Base-by-base conservation (phyloP, 495 filamentous ascomycete species). In the Staphylotrichum tortipilum region DNA sequence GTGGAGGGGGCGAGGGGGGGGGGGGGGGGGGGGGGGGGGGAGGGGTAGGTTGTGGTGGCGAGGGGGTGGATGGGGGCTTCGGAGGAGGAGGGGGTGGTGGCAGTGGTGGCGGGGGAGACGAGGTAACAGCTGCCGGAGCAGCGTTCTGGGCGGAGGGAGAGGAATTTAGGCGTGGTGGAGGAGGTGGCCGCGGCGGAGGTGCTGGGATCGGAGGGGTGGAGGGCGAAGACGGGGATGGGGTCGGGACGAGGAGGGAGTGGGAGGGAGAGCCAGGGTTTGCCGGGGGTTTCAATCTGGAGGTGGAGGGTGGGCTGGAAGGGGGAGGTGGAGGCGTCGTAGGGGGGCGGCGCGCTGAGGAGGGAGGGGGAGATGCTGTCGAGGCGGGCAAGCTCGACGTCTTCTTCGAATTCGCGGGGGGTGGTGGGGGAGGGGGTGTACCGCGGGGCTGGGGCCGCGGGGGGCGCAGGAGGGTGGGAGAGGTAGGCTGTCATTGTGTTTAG, bases 31-130 rank as follows among this genome's bases (percentile, higher is more conserved):
- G 33, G 5, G 11, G 75, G 76, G 1, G 74, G 75, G 55, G 73
- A 77, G 48, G 68, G 68, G 59, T 79, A 79, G 2, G 65, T 72
- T 1, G 75, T 78, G 4, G 54, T 64, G 43, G 66, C 64, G 3
- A 75, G 44, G 3, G 52, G 37, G 28, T 43, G 7, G 57, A 65
- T 17, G 54, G 56, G 7, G n/a, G n/a, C n/a, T n/a, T n/a, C n/a
- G n/a, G n/a, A n/a, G n/a, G n/a, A n/a, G 57, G 57, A 49, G 54
- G 54, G 7, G 24, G 18, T 7, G 56, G 55, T 18, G 68, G 54
- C 0, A 18, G 15, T 17, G 18, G 35, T 18, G 21, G 24, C 1
- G 22, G 34, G 26, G 61, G 57, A 28, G 57, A 54, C 37, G 22
- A 70, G 66, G 31, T 37, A 53, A 54, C 60, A 68, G 47, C 63